Evolutionary conservation across 768 basidiomycete species (phyloP).

Genomic region (Candolleomyces aberdarensis): DNA sequence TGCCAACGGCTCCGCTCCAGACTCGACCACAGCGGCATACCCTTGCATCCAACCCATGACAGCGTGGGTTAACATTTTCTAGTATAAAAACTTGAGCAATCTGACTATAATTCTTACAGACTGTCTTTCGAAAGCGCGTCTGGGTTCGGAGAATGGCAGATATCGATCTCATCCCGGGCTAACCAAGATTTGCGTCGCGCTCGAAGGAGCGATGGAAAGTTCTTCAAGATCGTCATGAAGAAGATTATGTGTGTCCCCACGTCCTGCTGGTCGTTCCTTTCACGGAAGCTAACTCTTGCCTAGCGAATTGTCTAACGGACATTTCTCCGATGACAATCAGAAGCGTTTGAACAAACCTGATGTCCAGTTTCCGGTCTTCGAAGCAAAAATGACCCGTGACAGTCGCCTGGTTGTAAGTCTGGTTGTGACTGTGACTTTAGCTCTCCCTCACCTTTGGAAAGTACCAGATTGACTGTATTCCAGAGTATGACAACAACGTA

Average conservation of each 20-base stretch:
- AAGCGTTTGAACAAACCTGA: constrained; percentile 47
- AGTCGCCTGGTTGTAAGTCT: constrained; percentile 44
- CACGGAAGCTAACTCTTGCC: background rate
- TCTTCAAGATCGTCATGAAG: constrained; percentile 55
- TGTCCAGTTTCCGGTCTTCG: constrained; percentile 55
- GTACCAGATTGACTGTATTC: constrained; percentile 50
- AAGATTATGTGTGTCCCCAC: constrained; percentile 53
- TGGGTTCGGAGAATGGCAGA: constrained; percentile 63
- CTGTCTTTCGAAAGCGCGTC: constrained; percentile 56
- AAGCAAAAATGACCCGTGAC: constrained; percentile 64
- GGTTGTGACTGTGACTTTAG: background rate
- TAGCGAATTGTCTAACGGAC: constrained; percentile 67
- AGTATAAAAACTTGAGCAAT: background rate
- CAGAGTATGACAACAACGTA: constrained; percentile 31
- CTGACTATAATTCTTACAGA: constrained; percentile 12
- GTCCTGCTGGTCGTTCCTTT: constrained; percentile 10
- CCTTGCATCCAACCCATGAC: constrained; percentile 57
- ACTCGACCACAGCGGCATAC: constrained; percentile 9
- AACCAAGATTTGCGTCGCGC: constrained; percentile 46
- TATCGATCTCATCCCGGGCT: constrained; percentile 52
- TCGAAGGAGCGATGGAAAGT: constrained; percentile 40
- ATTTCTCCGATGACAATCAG: constrained; percentile 69
- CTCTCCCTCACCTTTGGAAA: constrained; percentile 11
- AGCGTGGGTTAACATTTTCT: constrained; percentile 28
- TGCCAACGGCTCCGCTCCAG: constrained; percentile 2